phyloP scores from a whole-genome alignment of 768 basidiomycete species.

The Hericium coralloides region DNA sequence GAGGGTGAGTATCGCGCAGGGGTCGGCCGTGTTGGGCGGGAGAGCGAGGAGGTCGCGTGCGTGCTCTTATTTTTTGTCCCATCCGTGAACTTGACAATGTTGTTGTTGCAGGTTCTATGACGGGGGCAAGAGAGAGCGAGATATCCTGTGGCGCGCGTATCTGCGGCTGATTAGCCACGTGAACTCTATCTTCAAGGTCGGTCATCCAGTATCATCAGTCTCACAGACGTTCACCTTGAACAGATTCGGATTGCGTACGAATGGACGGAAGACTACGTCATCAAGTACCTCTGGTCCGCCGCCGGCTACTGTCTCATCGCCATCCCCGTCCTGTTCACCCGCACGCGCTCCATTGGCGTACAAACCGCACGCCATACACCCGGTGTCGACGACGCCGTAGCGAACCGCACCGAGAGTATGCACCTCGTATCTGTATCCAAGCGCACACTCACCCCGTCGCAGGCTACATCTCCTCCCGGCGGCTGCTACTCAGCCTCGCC shows the following conservation, averaged over 20 bases:
- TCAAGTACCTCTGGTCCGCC: conserved; percentile 95
- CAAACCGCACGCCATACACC: conserved; percentile 4
- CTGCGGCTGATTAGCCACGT: conserved; percentile 76
- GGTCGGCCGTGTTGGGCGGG: conserved; percentile 76
- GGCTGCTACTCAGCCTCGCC: conserved; percentile 87
- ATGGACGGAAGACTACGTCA: conserved; percentile 96
- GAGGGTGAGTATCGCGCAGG: conserved; percentile 90
- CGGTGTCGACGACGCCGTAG: conserved; percentile 27
- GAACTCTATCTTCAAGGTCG: conserved; percentile 84
- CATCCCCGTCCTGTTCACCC: conserved; percentile 75
- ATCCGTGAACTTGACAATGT: not conserved
- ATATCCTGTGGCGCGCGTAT: conserved; percentile 75
- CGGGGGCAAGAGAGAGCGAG: conserved; percentile 74
- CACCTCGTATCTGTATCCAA: not conserved
- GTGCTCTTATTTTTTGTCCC: conserved; percentile 20
- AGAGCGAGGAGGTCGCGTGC: conserved; percentile 88
- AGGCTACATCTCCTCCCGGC: conserved; percentile 91
- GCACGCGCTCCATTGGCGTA: conserved; percentile 27
- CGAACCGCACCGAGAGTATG: conserved; percentile 42
- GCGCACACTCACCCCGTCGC: not conserved
- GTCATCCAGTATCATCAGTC: conserved; percentile 1
- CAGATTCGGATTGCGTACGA: conserved; percentile 86
- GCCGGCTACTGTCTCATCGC: conserved; percentile 88
- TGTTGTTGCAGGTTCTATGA: conserved; percentile 70
- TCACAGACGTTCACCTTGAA: not conserved